Evolutionary conservation across 2,329 filamentous ascomycete species (phyloP).

Genomic region (Exophiala bonariae): DNA sequence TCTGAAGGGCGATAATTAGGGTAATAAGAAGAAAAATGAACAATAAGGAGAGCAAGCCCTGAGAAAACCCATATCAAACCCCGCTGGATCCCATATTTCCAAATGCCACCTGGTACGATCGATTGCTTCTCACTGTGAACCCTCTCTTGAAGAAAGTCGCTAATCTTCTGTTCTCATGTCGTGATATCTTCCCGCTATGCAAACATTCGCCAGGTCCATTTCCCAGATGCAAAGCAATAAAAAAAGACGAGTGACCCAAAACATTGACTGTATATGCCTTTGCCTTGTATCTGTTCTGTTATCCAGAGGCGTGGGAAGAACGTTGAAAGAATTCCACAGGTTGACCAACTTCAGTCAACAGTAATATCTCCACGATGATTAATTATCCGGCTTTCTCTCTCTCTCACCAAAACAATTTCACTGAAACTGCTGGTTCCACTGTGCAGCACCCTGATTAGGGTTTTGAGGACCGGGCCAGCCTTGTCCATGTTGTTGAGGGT

Average conservation of each 20-base stretch:
- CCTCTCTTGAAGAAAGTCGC: too few species aligned
- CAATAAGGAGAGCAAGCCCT: too few species aligned
- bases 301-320: conserved; percentile 14
- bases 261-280: conserved; percentile 15
- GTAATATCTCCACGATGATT: background rate
- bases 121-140: too few species aligned
- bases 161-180: background rate
- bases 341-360: background rate
- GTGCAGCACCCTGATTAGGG: conserved; percentile 18
- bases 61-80: too few species aligned
- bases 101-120: too few species aligned
- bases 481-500: conserved; percentile 24
- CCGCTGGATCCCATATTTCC: too few species aligned
- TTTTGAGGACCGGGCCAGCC: conserved; percentile 23
- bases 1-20: too few species aligned
- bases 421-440: conserved; percentile 25
- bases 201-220: conserved; percentile 4
- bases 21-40: too few species aligned
- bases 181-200: conserved; percentile 19
- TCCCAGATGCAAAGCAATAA: conserved; percentile 2
- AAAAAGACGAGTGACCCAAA: background rate
- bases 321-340: conserved; percentile 5
- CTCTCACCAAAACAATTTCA: conserved; percentile 1
- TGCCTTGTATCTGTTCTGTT: conserved; percentile 23
- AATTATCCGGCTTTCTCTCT: background rate